Evolutionary conservation across 2,329 filamentous ascomycete genomes (phyloP).

Genomic region (Aschersonia sp.): DNA sequence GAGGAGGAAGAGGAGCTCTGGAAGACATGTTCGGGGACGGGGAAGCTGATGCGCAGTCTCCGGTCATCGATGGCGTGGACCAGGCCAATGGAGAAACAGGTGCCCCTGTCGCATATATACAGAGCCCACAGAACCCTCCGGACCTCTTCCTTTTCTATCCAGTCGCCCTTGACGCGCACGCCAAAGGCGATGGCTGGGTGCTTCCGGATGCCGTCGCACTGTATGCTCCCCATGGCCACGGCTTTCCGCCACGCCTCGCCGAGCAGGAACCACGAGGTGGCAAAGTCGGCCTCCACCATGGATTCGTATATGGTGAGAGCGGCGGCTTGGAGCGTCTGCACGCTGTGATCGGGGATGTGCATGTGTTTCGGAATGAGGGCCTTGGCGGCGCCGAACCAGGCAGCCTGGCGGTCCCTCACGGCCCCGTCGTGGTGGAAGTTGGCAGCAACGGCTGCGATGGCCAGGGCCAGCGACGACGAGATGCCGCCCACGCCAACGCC

Average conservation of each 20-base stretch:
- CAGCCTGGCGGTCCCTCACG: conserved; percentile 6
- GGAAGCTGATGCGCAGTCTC: conserved; percentile 8
- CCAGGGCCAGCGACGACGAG: conserved; percentile 4
- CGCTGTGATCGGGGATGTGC: conserved; percentile 4
- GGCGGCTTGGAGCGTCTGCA: conserved; percentile 9
- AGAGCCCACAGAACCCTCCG: conserved; percentile 10
- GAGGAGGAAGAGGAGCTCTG: no score
- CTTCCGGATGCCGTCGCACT: conserved; percentile 3
- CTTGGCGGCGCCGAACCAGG: conserved; percentile 9
- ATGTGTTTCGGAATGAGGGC: conserved; percentile 6
- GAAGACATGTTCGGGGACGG: conserved; percentile 9
- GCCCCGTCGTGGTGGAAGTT: conserved; percentile 7
- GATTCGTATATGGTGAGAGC: conserved; percentile 9
- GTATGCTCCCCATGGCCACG: conserved; percentile 8
- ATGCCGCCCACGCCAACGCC: background rate
- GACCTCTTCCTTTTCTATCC: conserved; percentile 9
- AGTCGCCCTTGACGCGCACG: conserved; percentile 1
- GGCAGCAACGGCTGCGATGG: conserved; percentile 9
- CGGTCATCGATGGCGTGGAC: conserved; percentile 12
- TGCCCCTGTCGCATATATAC: conserved; percentile 10
- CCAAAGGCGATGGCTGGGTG: conserved; percentile 4
- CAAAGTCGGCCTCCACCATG: conserved; percentile 7
- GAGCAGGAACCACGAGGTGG: conserved; percentile 8
- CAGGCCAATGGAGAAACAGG: conserved; percentile 11
- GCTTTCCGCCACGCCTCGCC: conserved; percentile 12